A percentile compares a stretch with the other conserved stretches of the same genome.
Conservation (phyloP, 305 asterid genomes). For the Striga hermonthica region DNA sequence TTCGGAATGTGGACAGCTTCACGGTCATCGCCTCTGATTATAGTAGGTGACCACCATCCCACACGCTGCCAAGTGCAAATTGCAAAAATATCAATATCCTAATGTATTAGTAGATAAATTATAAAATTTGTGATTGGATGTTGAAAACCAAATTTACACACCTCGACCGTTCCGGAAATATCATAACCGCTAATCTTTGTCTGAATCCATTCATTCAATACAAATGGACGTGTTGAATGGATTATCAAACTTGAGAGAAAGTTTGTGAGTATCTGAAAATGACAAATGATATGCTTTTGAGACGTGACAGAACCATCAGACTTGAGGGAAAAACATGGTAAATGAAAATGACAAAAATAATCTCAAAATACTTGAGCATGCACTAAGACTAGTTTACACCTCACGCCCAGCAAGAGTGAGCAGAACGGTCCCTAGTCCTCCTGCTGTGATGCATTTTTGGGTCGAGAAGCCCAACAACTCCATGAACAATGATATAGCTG, state of each 20-base stretch:
- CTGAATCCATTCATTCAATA: slow-evolving; percentile 88
- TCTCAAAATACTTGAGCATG: slow-evolving; percentile 21
- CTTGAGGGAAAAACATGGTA: slow-evolving; percentile 2
- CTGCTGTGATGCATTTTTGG: slow-evolving; percentile 94
- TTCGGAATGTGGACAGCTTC: slow-evolving; percentile 98
- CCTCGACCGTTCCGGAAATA: slow-evolving; percentile 99
- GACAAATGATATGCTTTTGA: slow-evolving; percentile 30
- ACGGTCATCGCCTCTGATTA: slow-evolving; percentile 94
- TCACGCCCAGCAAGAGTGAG: slow-evolving; percentile 98
- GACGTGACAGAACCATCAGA: slow-evolving; percentile 23
- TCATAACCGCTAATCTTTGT: slow-evolving; percentile 93
- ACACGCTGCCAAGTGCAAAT: slow-evolving; percentile 58
- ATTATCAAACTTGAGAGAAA: slow-evolving; percentile 96
- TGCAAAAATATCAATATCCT: slow-evolving; percentile 22
- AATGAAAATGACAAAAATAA: slow-evolving; percentile 10
- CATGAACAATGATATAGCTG: slow-evolving; percentile 91
- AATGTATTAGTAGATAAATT: neutral
- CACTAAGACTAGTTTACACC: slow-evolving; percentile 43
- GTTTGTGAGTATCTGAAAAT: slow-evolving; percentile 76
- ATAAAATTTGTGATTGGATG: neutral
- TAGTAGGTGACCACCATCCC: slow-evolving; percentile 99
- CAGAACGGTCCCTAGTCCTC: slow-evolving; percentile 95
- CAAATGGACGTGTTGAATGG: slow-evolving; percentile 89
- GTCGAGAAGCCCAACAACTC: slow-evolving; percentile 97
- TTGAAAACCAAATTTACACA: slow-evolving; percentile 29